These are phyloP conservation scores for Hansfordia pulvinata DNA, from an alignment of 2,329 filamentous ascomycete genomes.

Conservation along the genomic window DNA sequence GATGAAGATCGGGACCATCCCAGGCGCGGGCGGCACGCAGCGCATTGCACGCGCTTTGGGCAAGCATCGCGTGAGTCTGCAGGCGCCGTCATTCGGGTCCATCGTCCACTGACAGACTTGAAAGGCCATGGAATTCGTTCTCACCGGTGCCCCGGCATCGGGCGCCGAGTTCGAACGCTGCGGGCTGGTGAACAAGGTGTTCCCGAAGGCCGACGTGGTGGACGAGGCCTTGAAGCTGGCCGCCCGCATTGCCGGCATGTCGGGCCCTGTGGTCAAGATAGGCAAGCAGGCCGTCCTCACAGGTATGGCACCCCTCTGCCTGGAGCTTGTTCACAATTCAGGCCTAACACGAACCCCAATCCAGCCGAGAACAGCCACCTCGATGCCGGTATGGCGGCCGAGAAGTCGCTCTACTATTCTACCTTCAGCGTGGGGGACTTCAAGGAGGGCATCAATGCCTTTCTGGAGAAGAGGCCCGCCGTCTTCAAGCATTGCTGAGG, in stretches of 20 bases:
- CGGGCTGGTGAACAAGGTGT: conserved; percentile 23
- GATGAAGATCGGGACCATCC: conserved; percentile 16
- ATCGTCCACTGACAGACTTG: no score
- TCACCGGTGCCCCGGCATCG: conserved; percentile 23
- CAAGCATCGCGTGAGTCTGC: conserved; percentile 1
- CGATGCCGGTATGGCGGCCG: conserved; percentile 21
- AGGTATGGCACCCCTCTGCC: conserved; percentile 13
- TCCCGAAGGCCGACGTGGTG: conserved; percentile 19
- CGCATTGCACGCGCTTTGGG: conserved; percentile 1
- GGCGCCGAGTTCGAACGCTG: conserved; percentile 22
- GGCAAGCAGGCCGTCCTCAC: conserved; percentile 28
- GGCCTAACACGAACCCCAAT: conserved; percentile 7
- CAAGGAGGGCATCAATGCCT: conserved; percentile 24
- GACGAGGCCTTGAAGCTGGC: conserved; percentile 23
- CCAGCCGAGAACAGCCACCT: conserved; percentile 27
- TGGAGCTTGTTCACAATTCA: not conserved
- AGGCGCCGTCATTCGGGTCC: no score
- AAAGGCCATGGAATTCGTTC: conserved; percentile 31
- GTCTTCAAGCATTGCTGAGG: no score
- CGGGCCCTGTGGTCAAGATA: conserved; percentile 22
- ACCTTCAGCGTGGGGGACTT: conserved; percentile 24
- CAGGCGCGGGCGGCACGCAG: conserved; percentile 16
- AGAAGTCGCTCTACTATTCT: conserved; percentile 21
- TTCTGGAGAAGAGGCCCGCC: conserved; percentile 22
- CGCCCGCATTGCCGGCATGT: conserved; percentile 22